Evolutionary conservation across 2,329 filamentous ascomycete genomes (phyloP), one percentile per base, ranked within the genome.

Genomic region (Emergomyces orientalis): DNA sequence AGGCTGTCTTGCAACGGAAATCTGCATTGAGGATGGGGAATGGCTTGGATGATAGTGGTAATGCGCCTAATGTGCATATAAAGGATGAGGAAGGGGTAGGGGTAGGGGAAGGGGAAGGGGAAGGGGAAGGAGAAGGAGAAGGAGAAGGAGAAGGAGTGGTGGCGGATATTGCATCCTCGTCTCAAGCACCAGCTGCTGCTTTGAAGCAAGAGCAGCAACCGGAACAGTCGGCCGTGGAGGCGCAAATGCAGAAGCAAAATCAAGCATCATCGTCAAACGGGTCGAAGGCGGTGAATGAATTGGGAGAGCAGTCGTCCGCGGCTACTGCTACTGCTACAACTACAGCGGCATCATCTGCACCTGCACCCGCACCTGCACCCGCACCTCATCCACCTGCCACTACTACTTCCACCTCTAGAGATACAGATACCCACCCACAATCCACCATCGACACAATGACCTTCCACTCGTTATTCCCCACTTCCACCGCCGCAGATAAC

Each of bases 391-490:
- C n/a, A n/a, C n/a, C 34, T 8, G 9, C 34, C 9, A 11, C 34
- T 37, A 11, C 9, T 37, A 11, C 34, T 11, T 7, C 34, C 9
- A 11, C 34, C 9, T 7, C 34, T 37, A 37, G 5, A 11, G 34
- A 37, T 37, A 61, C 7, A 58, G 61, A 71, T 22, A 73, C 68
- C 64, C 68, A 47, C 66, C 69, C 30, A 65, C 71, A 41, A 68
- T 66, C 27, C 7, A 64, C 63, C 1, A 68, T 68, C 17, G 73
- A 74, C 19, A 75, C 75, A 2, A 70, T 78, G 63, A 76, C 75
- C 55, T 78, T 78, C 62, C 74, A 76, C 59, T 74, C 76, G 1
- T 72, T 76, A 63, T 73, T 78, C 45, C 72, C 74, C 25, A 71
- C 74, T 17, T 68, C 68, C 27, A 70, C 70, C 6, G 3, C 34